Base-by-base conservation (phyloP, 1,284 basidiomycete genomes). In the Stygiomarasmius scandens region DNA sequence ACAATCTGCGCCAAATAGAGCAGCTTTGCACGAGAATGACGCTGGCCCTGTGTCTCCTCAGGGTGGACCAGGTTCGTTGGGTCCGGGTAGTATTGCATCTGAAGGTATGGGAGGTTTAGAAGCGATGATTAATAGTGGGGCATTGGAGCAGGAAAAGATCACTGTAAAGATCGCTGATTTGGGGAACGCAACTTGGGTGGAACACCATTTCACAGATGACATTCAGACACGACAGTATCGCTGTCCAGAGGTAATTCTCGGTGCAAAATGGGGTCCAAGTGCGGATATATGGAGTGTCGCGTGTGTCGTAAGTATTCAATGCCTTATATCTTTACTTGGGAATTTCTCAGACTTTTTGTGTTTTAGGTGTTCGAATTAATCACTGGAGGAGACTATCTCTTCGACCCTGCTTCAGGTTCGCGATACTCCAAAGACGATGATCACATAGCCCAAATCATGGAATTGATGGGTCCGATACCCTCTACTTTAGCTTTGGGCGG, bases 161-260 rank as follows among this genome's bases (percentile, higher is more conserved):
- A 98, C 96, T 2, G 97, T 99, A 62, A 98, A 99, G 82, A 98
- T 99, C 70, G 96, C 96, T 32, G 97, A 99, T 80, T 76, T 99
- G 55, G 96, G 95, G 20, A 97, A 98, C 71, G 88, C 89, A 12
- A 90, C 88, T 2, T 96, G 92, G 92, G 85, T 85, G 24, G 92
- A 96, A 67, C 91, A 96, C 60, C 94, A 96, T 69, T 96, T 96
- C 62, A 96, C 94, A 48, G 93, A 96, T 72, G 94, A 96, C 67
- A 96, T 96, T 63, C 96, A 99, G 77, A 99, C 97, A 41, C 79
- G 96, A 61, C 96, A 98, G 70, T 98, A 98, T 71, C 88, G 97
- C 41, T 96, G 93, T 78, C 96, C 97, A 0, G 96, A 99, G 72
- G 96, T 98, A 54, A 96, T 99, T 56, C 78, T 99, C 1, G 96